A percentile compares a stretch with the other conserved stretches of the same genome.
phyloP scores from a whole-genome alignment of 305 asterid species.

The Fraxinus albicans region DNA sequence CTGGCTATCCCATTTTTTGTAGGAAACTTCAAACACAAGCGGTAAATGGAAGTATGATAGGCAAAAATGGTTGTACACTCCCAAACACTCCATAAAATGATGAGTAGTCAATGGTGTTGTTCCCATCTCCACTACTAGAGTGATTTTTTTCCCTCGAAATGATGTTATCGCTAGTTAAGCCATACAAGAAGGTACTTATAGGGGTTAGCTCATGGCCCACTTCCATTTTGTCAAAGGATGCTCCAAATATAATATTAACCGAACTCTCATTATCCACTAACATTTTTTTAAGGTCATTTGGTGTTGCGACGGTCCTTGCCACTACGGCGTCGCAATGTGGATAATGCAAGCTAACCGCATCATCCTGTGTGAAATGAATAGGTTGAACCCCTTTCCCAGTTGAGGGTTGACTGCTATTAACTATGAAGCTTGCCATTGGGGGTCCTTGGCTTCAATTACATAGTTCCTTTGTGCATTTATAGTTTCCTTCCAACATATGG shows the following conservation, averaged over 20 bases:
- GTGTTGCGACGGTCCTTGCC: not conserved
- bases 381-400: not conserved
- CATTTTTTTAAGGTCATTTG: not conserved
- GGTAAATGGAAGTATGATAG: not conserved
- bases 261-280: not conserved
- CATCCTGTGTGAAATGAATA: not conserved
- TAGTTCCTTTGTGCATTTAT: not conserved
- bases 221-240: no score
- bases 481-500: not conserved
- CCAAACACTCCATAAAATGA: not conserved
- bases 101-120: not conserved
- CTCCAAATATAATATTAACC: not conserved
- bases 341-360: not conserved
- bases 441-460: not conserved
- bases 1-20: not conserved
- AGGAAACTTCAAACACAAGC: not conserved
- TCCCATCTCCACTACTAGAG: not conserved
- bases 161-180: not conserved
- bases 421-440: not conserved
- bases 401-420: not conserved
- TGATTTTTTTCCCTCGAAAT: not conserved
- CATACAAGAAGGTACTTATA: not conserved
- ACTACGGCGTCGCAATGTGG: not conserved
- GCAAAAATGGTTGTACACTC: not conserved
- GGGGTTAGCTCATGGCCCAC: not conserved